Conservation (phyloP, 225 moss, liverwort and hornwort genomes). For the Straminergon stramineum region DNA sequence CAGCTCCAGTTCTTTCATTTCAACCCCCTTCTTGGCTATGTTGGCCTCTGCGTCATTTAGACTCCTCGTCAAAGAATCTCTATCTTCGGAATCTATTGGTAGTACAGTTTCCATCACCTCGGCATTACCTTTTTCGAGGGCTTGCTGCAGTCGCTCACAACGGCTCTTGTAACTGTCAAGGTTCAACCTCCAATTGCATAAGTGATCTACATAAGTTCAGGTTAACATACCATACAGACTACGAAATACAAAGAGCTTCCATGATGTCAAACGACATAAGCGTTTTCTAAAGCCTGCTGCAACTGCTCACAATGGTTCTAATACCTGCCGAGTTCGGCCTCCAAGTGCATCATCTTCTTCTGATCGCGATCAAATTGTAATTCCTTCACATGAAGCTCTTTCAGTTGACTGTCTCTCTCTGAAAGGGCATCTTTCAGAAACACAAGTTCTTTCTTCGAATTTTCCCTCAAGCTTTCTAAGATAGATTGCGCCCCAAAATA, state of each 20-base stretch:
- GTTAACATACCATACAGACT: neutral
- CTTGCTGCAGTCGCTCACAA: conserved; percentile 22
- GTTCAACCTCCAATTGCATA: conserved; percentile 19
- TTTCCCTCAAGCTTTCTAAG: conserved; percentile 41
- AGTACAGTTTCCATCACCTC: neutral
- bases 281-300: neutral
- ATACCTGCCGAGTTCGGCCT: conserved; percentile 41
- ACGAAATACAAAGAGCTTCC: neutral
- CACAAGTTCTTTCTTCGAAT: conserved; percentile 46
- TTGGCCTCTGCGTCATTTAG: conserved; percentile 16
- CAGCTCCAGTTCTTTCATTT: conserved; percentile 25
- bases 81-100: neutral
- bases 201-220: neutral
- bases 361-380: conserved; percentile 42
- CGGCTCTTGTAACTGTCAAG: conserved; percentile 23
- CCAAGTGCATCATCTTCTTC: conserved; percentile 25
- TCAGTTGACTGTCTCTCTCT: conserved; percentile 50
- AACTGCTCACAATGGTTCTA: conserved; percentile 25
- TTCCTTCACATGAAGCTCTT: conserved; percentile 41
- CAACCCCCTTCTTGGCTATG: conserved; percentile 13
- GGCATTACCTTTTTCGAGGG: neutral
- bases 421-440: conserved; percentile 33
- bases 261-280: neutral
- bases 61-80: neutral
- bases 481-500: conserved; percentile 40